Base-by-base conservation (phyloP, 139 green algal genomes). In the Pseudopediastrum boryanum region DNA sequence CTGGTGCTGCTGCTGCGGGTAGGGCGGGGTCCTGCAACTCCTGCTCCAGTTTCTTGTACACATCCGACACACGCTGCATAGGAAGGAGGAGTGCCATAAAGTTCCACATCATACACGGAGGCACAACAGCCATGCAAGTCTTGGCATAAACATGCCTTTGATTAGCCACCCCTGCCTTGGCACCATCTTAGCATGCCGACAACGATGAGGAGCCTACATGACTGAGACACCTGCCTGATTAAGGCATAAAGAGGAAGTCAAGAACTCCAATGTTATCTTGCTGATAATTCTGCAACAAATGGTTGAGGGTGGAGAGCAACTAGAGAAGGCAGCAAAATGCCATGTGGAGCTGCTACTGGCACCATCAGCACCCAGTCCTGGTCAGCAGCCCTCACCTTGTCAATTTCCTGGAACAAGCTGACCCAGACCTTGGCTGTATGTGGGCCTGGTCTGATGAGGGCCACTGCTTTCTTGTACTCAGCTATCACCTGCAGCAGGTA, bases 41-140 rank as follows among this genome's bases (percentile, higher is more conserved):
- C 0, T 44, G 38, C 44, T 80, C 39, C 83, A 90, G 83, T 23
- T 71, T 56, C 12, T 71, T 46, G 2, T 80, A 81, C 65, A 86
- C 84, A 9, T 79, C 71, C 35, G 70, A 63, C 44, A 85, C 82
- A 16, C 75, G 80, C 80, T 86, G 83, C 65, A 58, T 23, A 25
- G n/a, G 66, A 6, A 1, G 35, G 25, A 43, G n/a, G 2, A 25
- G 41, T 41, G 65, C 12, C n/a, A n/a, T n/a, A n/a, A n/a, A n/a
- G n/a, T n/a, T n/a, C n/a, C n/a, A n/a, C n/a, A n/a, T n/a, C n/a
- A n/a, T n/a, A n/a, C n/a, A n/a, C n/a, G n/a, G n/a, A 38, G n/a
- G 63, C n/a, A 74, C 0, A 25, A 64, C 54, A n/a, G 23, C 16
- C 9, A 66, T 29, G 56, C n/a, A 25, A 27, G 16, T 66, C 16